phyloP scores from a whole-genome alignment of 2,329 filamentous ascomycete genomes.

The Teratosphaeria viscida region DNA sequence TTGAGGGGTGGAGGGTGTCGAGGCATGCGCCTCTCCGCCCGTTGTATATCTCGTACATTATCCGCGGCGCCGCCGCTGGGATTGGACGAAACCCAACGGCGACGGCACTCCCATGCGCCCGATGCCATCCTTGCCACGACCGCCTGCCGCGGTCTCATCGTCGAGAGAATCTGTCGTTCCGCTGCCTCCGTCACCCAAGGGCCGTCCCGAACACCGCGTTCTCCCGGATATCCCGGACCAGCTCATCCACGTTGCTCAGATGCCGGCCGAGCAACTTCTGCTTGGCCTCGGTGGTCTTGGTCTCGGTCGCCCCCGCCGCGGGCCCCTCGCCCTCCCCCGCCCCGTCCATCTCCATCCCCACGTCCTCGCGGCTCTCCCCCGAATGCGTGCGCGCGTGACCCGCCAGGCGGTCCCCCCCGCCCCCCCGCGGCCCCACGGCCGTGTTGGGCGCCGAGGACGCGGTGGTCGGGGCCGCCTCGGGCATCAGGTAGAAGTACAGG shows the following conservation, averaged over 20 bases:
- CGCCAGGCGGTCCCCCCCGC: conserved; percentile 5
- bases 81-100: background rate
- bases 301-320: conserved; percentile 41
- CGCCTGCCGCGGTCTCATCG: background rate
- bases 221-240: conserved; percentile 70
- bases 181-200: background rate
- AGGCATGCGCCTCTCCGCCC: background rate
- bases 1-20: background rate
- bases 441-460: conserved; percentile 19
- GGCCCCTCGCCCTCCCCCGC: conserved; percentile 8
- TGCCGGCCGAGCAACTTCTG: conserved; percentile 67
- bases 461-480: conserved; percentile 48
- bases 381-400: conserved; percentile 21
- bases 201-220: conserved; percentile 55
- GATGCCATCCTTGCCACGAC: background rate
- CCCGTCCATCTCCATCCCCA: conserved; percentile 16
- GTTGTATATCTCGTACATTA: background rate
- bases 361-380: conserved; percentile 25
- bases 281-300: conserved; percentile 67
- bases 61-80: background rate
- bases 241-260: conserved; percentile 70
- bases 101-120: too few relatives aligned
- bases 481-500: conserved; percentile 97
- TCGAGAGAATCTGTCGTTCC: too few relatives aligned
- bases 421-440: conserved; percentile 10